phyloP scores from a whole-genome alignment of 1,139 yeast genomes.

The Yamadazyma songkhlaensis region DNA sequence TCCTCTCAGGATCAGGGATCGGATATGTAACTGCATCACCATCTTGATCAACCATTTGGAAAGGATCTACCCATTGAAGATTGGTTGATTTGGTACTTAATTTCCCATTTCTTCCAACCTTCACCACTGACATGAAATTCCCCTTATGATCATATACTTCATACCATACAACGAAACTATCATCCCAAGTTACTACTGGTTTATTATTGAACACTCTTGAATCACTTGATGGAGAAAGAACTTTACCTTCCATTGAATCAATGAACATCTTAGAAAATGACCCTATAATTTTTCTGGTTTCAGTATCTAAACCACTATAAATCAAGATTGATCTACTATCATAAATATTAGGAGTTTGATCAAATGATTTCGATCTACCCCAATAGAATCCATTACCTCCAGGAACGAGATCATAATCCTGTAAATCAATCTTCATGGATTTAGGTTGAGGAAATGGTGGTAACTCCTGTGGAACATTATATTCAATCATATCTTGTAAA shows the following conservation, averaged over 20 bases:
- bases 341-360: conserved; percentile 7
- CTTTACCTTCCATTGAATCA: conserved; percentile 22
- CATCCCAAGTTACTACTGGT: conserved; percentile 25
- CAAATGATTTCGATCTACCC: conserved; percentile 13
- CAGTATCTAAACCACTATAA: conserved; percentile 19
- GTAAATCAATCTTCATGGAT: conserved; percentile 23
- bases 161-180: conserved; percentile 34
- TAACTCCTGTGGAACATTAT: not conserved
- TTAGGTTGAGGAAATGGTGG: conserved; percentile 19
- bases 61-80: conserved; percentile 32
- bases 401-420: conserved; percentile 24
- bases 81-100: conserved; percentile 13
- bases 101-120: conserved; percentile 23
- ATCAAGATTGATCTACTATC: conserved; percentile 23
- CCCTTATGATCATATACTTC: conserved; percentile 38
- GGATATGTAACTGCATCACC: conserved; percentile 24
- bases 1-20: conserved; percentile 19
- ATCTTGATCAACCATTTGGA: conserved; percentile 28
- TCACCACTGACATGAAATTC: conserved; percentile 22
- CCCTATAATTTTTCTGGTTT: conserved; percentile 16
- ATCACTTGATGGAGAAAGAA: conserved; percentile 26
- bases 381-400: conserved; percentile 33
- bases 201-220: conserved; percentile 7
- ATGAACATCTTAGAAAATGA: conserved; percentile 21
- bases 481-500: conserved; percentile 1